Conservation (phyloP, 2,329 filamentous ascomycete genomes). For the Cladorrhinum sp. region DNA sequence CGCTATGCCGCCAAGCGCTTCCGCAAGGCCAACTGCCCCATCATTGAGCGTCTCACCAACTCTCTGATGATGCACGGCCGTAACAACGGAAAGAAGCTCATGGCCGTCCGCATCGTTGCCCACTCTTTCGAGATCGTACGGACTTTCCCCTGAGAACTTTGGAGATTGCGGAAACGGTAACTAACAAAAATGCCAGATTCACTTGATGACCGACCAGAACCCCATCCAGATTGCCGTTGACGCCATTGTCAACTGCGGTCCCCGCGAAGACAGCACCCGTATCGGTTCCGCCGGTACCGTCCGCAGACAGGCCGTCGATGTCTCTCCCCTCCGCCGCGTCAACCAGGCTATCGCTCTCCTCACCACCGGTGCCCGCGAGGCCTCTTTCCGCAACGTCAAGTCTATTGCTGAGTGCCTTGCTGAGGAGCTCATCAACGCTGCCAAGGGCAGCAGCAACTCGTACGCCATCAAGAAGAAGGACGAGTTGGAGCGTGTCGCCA, state of each 20-base stretch:
- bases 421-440: conserved; percentile 99
- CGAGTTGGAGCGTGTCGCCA: conserved; percentile 99
- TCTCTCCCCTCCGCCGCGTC: conserved; percentile 97
- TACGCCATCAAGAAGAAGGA: conserved; percentile 99
- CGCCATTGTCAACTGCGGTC: conserved; percentile 99
- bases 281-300: conserved; percentile 99
- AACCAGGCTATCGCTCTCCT: conserved; percentile 99
- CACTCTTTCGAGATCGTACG: conserved; percentile 98
- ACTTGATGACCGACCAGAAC: conserved; percentile 99
- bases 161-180: conserved; percentile 27
- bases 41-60: conserved; percentile 99
- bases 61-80: conserved; percentile 99
- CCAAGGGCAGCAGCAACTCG: conserved; percentile 99
- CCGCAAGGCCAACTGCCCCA: conserved; percentile 99
- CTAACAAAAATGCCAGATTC: conserved; percentile 62
- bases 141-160: background rate
- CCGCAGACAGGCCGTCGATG: conserved; percentile 99
- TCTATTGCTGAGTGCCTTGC: conserved; percentile 98
- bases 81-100: conserved; percentile 99
- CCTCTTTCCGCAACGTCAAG: conserved; percentile 99
- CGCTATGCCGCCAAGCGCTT: conserved; percentile 99
- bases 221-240: conserved; percentile 99
- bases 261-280: conserved; percentile 99
- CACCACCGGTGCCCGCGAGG: conserved; percentile 98
- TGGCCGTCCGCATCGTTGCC: conserved; percentile 98